phyloP scores from a whole-genome alignment of 164 flowering plant species.

The Macadamia tetraphylla region DNA sequence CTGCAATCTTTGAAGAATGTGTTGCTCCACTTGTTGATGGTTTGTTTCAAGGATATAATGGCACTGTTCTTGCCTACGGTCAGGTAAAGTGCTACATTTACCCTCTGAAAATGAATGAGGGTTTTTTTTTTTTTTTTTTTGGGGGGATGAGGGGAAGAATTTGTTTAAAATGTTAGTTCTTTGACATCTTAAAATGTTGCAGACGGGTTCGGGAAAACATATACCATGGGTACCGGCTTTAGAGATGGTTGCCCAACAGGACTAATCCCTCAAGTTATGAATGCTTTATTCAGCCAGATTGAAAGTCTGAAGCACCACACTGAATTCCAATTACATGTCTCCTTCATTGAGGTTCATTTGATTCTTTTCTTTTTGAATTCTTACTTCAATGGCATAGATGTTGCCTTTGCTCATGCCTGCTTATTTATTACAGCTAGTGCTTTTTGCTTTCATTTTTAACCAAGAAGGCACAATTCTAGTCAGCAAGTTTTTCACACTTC shows the following conservation, averaged over 20 bases:
- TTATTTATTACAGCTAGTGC: background rate
- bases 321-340: constrained; percentile 91
- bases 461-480: too few species aligned
- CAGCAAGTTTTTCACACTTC: too few species aligned
- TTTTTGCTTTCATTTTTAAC: background rate
- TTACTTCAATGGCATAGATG: background rate
- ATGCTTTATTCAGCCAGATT: constrained; percentile 70
- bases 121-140: too few species aligned
- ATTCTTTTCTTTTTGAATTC: constrained; percentile 2
- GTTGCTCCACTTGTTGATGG: constrained; percentile 89
- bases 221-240: constrained; percentile 96
- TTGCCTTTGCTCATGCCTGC: too few species aligned
- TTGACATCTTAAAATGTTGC: constrained; percentile 24
- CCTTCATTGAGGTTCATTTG: constrained; percentile 84
- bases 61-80: constrained; percentile 97
- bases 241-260: constrained; percentile 74
- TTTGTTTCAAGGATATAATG: constrained; percentile 96
- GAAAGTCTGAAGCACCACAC: constrained; percentile 62
- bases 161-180: too few species aligned
- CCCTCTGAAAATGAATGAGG: too few species aligned
- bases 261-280: constrained; percentile 84
- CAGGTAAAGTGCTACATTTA: constrained; percentile 50
- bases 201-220: constrained; percentile 99
- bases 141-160: too few species aligned
- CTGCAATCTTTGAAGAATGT: constrained; percentile 88